phyloP scores from a whole-genome alignment of 371 early-diverging fungal species.

The Rhizopus microsporus region DNA sequence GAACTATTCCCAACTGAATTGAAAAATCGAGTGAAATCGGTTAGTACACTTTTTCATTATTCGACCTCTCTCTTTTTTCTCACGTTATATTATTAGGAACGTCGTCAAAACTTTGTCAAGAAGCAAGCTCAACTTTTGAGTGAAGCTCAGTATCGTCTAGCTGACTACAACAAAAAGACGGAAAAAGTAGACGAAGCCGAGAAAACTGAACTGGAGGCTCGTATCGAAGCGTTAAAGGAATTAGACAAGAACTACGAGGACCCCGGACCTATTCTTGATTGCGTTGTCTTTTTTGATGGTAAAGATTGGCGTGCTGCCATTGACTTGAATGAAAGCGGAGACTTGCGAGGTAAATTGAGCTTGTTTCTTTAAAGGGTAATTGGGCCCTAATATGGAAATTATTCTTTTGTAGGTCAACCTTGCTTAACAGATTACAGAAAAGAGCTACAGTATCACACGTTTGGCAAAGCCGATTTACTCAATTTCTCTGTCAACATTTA shows the following conservation, averaged over 20 bases:
- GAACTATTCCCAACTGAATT: constrained; percentile 80
- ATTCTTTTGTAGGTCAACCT: constrained; percentile 37
- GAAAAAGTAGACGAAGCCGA: constrained; percentile 35
- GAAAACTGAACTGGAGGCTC: constrained; percentile 68
- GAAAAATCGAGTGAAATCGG: constrained; percentile 54
- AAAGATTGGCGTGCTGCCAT: constrained; percentile 84
- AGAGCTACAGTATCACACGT: constrained; percentile 74
- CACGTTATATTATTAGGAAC: constrained; percentile 51
- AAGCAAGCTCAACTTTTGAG: constrained; percentile 68
- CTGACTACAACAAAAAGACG: constrained; percentile 43
- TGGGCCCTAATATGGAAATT: constrained; percentile 12
- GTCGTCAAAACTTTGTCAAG: constrained; percentile 62
- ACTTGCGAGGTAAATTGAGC: constrained; percentile 62
- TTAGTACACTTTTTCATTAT: constrained; percentile 20
- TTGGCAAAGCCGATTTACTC: constrained; percentile 79
- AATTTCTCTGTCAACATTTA: constrained; percentile 92
- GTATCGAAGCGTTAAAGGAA: constrained; percentile 68
- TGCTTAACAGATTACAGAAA: constrained; percentile 76
- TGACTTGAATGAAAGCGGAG: constrained; percentile 79
- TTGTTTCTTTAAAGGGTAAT: constrained; percentile 12
- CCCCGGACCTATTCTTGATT: constrained; percentile 79
- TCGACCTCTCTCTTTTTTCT: background rate
- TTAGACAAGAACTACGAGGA: constrained; percentile 70
- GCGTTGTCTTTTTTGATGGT: constrained; percentile 89
- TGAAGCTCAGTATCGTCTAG: constrained; percentile 60